These are phyloP conservation scores for Plasmodium vinckei DNA, from an alignment of 169 alveolate species.

Conservation along the genomic window DNA sequence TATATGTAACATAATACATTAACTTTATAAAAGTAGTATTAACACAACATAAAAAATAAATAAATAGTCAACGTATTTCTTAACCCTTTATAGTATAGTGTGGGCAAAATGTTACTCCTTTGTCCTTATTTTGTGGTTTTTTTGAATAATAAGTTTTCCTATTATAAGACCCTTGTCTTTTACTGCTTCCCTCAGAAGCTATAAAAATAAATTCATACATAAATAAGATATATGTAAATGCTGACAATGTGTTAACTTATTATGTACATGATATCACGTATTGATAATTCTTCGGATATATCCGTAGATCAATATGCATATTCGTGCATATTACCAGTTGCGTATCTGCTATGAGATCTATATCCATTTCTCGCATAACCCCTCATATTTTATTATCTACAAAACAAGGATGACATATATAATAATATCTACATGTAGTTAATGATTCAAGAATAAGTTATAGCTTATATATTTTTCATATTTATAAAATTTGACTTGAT, in stretches of 20 bases:
- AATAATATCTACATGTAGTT: no score
- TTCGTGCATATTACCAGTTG: slow-evolving; percentile 44
- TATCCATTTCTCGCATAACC: slow-evolving; percentile 73
- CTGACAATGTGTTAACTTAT: no score
- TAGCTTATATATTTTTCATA: no score
- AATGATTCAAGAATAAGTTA: no score
- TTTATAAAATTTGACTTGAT: background rate
- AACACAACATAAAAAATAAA: background rate
- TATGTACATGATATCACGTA: no score
- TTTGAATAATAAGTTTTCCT: slow-evolving; percentile 36
- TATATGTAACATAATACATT: background rate
- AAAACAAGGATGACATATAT: background rate
- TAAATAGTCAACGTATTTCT: slow-evolving; percentile 15
- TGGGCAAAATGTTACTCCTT: slow-evolving; percentile 66
- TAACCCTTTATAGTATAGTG: slow-evolving; percentile 74
- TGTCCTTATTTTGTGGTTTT: slow-evolving; percentile 47
- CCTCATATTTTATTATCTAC: slow-evolving; percentile 65
- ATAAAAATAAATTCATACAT: background rate
- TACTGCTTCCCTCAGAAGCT: slow-evolving; percentile 59
- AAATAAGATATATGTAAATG: background rate
- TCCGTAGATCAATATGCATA: no score
- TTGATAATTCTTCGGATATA: no score
- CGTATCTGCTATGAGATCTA: slow-evolving; percentile 58
- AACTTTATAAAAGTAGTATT: background rate
- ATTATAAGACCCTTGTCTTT: slow-evolving; percentile 35